Conservation (phyloP, 306 rosid genomes). For the Inga laurina region DNA sequence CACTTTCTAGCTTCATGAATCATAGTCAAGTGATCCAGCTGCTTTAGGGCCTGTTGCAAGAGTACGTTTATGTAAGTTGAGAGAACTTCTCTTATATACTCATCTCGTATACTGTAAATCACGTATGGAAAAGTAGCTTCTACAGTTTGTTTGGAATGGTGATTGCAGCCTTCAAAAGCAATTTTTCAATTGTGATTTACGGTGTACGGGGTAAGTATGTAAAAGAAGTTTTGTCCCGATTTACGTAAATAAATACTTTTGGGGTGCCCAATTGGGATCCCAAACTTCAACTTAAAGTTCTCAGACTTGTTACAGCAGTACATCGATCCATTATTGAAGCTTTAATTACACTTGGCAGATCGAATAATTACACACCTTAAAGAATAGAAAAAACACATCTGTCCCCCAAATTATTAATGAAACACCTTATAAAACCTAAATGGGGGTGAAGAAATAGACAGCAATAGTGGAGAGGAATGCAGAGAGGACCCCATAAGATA, state of each 20-base stretch:
- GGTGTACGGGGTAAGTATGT: no score
- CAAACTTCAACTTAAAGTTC: background rate
- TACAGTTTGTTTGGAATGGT: no score
- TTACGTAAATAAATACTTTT: no score
- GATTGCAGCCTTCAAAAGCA: accelerated
- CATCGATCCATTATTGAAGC: background rate
- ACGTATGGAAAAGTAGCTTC: no score
- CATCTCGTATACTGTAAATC: no score
- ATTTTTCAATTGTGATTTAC: no score
- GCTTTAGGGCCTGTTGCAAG: background rate
- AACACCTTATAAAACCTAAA: background rate
- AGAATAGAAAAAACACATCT: background rate
- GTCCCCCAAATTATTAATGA: background rate
- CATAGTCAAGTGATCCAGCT: background rate
- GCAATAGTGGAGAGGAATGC: slow-evolving; percentile 10
- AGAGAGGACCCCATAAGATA: background rate
- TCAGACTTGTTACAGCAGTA: background rate
- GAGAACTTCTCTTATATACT: no score
- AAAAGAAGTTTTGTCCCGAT: no score
- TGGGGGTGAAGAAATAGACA: background rate
- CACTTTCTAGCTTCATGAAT: background rate
- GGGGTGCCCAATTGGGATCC: no score
- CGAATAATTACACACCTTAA: background rate
- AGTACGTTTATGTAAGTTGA: no score
- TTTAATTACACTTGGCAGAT: background rate